Conservation (phyloP, 768 basidiomycete species). For the Leccinum obscurum region DNA sequence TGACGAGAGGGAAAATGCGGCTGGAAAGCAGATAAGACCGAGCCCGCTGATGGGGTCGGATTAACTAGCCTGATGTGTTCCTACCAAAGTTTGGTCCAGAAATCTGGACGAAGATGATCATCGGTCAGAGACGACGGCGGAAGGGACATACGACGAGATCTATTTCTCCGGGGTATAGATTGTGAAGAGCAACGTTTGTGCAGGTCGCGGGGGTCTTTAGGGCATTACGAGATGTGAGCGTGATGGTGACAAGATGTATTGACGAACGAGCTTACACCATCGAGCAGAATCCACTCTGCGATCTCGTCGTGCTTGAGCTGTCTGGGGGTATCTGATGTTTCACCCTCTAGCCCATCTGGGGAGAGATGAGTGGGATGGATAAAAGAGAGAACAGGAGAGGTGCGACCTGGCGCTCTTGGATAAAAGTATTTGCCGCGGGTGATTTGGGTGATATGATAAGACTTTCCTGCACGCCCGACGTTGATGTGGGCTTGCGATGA, state of each 20-base stretch:
- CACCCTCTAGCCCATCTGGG: slow-evolving; percentile 61
- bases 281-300: slow-evolving; percentile 89
- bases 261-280: slow-evolving; percentile 55
- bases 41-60: neutral
- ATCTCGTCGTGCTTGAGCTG: slow-evolving; percentile 75
- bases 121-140: neutral
- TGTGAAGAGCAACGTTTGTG: slow-evolving; percentile 87
- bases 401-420: slow-evolving; percentile 55
- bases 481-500: neutral
- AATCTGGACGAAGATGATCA: slow-evolving; percentile 44
- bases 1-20: slow-evolving; percentile 86
- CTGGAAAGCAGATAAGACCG: slow-evolving; percentile 34
- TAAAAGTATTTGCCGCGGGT: slow-evolving; percentile 76
- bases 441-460: slow-evolving; percentile 76
- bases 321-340: slow-evolving; percentile 58
- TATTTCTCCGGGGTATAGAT: slow-evolving; percentile 79
- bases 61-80: slow-evolving; percentile 69
- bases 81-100: slow-evolving; percentile 87
- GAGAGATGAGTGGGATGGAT: slow-evolving; percentile 1
- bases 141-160: slow-evolving; percentile 74
- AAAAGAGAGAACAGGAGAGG: neutral
- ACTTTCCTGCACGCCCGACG: slow-evolving; percentile 54
- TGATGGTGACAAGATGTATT: slow-evolving; percentile 7
- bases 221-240: slow-evolving; percentile 8
- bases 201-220: slow-evolving; percentile 87